Percentiles rank a stretch among this genome's conserved stretches.
phyloP scores from a whole-genome alignment of 257 asterid genomes.

The Solanum dulcamara region DNA sequence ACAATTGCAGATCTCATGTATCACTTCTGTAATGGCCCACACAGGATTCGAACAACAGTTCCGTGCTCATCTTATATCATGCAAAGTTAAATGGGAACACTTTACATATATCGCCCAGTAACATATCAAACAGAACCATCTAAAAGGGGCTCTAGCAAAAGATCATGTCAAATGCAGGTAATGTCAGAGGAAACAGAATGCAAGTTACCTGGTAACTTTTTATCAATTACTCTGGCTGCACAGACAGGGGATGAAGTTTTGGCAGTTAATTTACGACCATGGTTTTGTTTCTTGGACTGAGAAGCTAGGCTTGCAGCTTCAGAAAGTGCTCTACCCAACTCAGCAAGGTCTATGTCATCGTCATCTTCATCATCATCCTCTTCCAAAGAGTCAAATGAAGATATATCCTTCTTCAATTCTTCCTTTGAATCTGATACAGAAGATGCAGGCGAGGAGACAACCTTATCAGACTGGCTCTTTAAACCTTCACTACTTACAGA shows the following conservation, averaged over 20 bases:
- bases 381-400: conserved; percentile 31
- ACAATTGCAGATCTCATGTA: background rate
- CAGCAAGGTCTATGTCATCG: conserved; percentile 58
- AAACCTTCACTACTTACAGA: conserved; percentile 11
- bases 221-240: conserved; percentile 30
- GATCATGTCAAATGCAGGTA: background rate
- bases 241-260: conserved; percentile 16
- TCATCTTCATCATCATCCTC: conserved; percentile 27
- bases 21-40: background rate
- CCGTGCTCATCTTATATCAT: background rate
- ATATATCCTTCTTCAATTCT: conserved; percentile 33
- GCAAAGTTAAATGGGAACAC: background rate
- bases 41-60: background rate
- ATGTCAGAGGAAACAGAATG: background rate
- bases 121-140: background rate
- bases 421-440: conserved; percentile 26
- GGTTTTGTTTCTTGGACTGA: conserved; percentile 27
- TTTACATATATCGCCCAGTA: background rate
- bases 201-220: conserved; percentile 43
- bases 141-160: background rate
- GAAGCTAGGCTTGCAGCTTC: conserved; percentile 47
- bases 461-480: conserved; percentile 7
- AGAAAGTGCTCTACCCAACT: conserved; percentile 60
- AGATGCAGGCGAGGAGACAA: conserved; percentile 12
- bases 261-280: conserved; percentile 12